phyloP scores from a whole-genome alignment of 768 basidiomycete species.

The Pleurotus tuber-regium region DNA sequence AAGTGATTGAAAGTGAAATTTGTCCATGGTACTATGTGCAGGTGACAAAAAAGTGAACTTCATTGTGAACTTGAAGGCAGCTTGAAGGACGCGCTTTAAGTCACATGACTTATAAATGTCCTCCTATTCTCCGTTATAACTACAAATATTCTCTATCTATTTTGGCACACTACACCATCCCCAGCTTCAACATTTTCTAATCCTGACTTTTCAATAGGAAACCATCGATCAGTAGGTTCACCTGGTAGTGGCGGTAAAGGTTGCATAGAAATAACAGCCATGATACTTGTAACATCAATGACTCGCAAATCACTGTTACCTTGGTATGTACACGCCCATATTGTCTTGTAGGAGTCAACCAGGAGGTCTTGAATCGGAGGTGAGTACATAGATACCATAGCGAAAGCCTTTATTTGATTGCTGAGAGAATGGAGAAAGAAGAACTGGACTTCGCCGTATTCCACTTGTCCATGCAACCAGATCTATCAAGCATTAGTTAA shows the following conservation, averaged over 20 bases:
- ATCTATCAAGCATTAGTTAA: not conserved
- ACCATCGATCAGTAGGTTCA: not conserved
- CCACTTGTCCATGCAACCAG: not conserved
- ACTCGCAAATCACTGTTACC: slow-evolving; percentile 15
- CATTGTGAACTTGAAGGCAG: not conserved
- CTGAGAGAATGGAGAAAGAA: slow-evolving; percentile 14
- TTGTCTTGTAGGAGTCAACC: slow-evolving; percentile 16
- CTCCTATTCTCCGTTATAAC: not conserved
- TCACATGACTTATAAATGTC: not conserved
- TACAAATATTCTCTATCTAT: not conserved
- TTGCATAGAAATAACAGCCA: slow-evolving; percentile 24
- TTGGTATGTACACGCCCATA: slow-evolving; percentile 16
- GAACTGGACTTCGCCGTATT: slow-evolving; percentile 22
- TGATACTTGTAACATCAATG: slow-evolving; percentile 16
- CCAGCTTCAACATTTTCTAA: slow-evolving; percentile 16
- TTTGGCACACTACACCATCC: not conserved
- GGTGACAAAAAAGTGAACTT: too few species aligned
- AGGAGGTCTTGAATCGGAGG: slow-evolving; percentile 17
- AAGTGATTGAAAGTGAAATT: not conserved
- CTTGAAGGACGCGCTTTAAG: not conserved
- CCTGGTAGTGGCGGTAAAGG: not conserved
- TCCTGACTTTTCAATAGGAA: slow-evolving; percentile 23
- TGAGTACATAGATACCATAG: slow-evolving; percentile 21
- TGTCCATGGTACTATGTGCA: not conserved
- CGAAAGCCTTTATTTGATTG: slow-evolving; percentile 10